A percentile compares a stretch with the other conserved stretches of the same genome.
These are phyloP conservation scores for Serendipita sp. DNA, from an alignment of 768 basidiomycete genomes.

Conservation along the genomic window DNA sequence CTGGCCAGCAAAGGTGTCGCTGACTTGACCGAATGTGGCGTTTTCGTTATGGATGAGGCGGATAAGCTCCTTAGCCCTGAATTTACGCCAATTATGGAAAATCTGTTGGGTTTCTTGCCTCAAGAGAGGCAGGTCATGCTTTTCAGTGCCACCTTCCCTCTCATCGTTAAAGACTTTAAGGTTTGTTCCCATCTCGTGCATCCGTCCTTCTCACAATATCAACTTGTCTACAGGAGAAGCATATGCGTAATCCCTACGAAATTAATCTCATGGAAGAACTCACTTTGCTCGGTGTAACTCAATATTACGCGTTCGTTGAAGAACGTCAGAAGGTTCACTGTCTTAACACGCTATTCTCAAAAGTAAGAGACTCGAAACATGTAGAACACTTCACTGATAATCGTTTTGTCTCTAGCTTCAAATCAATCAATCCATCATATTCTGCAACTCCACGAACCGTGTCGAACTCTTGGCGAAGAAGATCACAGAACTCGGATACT, in stretches of 20 bases:
- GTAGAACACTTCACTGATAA: constrained; percentile 2
- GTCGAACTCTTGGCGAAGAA: constrained; percentile 99
- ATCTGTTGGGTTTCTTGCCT: constrained; percentile 74
- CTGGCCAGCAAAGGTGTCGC: constrained; percentile 85
- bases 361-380: constrained; percentile 33
- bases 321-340: constrained; percentile 99
- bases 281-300: constrained; percentile 93
- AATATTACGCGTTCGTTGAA: constrained; percentile 99
- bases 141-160: constrained; percentile 96
- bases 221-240: constrained; percentile 51
- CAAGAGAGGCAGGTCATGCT: constrained; percentile 90
- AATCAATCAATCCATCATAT: constrained; percentile 99
- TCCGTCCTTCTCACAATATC: constrained; percentile 6
- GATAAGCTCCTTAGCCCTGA: constrained; percentile 95
- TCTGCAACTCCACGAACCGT: constrained; percentile 99
- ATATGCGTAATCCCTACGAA: constrained; percentile 91
- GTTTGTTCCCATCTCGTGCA: constrained; percentile 25
- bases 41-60: constrained; percentile 99
- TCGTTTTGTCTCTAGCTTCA: constrained; percentile 47
- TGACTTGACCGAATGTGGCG: constrained; percentile 83
- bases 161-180: constrained; percentile 99
- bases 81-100: constrained; percentile 97
- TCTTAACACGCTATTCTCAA: constrained; percentile 97
- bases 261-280: constrained; percentile 99
- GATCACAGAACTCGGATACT: constrained; percentile 97